Evolutionary conservation across 2,329 filamentous ascomycete genomes (phyloP), one percentile per base, ranked within the genome.

Genomic region (Exophiala alcalophila): DNA sequence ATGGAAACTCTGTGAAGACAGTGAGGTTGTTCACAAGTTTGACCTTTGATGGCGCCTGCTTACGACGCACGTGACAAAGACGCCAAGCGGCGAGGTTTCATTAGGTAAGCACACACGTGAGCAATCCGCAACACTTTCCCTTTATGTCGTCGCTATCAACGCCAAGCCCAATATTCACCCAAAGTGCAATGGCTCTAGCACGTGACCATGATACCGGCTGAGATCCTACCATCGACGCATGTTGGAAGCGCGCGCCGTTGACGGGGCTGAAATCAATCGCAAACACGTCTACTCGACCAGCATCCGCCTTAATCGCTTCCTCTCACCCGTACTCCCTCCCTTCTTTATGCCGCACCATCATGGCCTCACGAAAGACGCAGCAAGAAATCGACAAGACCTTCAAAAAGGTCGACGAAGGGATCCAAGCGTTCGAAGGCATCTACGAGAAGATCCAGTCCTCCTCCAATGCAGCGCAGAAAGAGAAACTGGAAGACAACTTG

Each of bases 351-450:
- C 20, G 40, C 39, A 40, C 48, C 69, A 77, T 67, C 60, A 98
- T 98, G 92, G 88, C 92, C 59, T 86, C 86, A 65, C 82, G 92
- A 66, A 98, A 98, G 77, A 79, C 95, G 59, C 86, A 92, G 67
- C 90, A 97, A 72, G 92, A 98, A 73, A 91, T 97, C 61, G 92
- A 98, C 64, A 95, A 96, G 74, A 94, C 88, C 79, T 97, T 96
- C 81, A 98, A 98, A 72, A 94, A 94, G 76, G 90, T 97, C 61
- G 78, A 81, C 33, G 91, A 97, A 73, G 92, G 92, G 40, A 89
- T 97, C 41, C 76, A 81, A 51, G 85, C 90, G 54, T 98, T 98
- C 67, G 89, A 97, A 64, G 77, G 76, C 61, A 96, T 97, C 61
- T 94, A 97, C 71, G 92, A 97, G 58, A 98, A 98, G 80, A 94